phyloP scores from a whole-genome alignment of 1,284 basidiomycete genomes.

The Papiliotrema fonsecae region DNA sequence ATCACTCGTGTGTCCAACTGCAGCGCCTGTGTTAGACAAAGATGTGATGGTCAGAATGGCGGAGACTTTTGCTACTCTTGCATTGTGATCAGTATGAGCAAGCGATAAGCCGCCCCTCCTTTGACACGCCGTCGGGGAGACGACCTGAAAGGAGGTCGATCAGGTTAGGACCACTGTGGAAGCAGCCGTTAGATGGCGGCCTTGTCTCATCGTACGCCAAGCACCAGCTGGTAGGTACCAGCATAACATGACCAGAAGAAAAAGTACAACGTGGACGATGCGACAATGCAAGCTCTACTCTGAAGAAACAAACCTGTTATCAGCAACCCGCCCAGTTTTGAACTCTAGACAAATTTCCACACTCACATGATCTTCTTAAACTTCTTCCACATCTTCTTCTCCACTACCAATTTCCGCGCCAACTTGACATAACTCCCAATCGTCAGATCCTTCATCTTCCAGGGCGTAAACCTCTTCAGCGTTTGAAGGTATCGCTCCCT shows the following conservation, averaged over 20 bases:
- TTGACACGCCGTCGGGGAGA: too few species aligned
- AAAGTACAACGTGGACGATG: background rate
- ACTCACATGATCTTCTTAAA: conserved; percentile 43
- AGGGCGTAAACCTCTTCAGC: conserved; percentile 62
- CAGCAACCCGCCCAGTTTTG: background rate
- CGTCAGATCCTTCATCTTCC: conserved; percentile 67
- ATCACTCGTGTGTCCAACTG: background rate
- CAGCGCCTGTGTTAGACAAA: too few species aligned
- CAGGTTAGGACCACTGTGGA: too few species aligned
- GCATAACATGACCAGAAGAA: too few species aligned
- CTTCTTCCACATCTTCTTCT: conserved; percentile 59
- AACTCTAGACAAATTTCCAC: background rate
- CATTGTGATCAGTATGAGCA: too few species aligned
- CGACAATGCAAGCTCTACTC: background rate
- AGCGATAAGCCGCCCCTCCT: too few species aligned
- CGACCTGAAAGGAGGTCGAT: too few species aligned
- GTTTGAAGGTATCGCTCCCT: conserved; percentile 23
- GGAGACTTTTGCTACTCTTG: too few species aligned
- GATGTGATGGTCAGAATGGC: too few species aligned
- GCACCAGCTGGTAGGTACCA: too few species aligned
- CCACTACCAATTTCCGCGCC: conserved; percentile 58
- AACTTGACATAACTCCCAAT: conserved; percentile 70
- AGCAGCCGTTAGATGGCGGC: too few species aligned
- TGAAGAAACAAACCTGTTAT: conserved; percentile 9
- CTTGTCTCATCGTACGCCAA: too few species aligned